These are phyloP conservation scores for Ramaria rubella DNA, from an alignment of 768 basidiomycete genomes.

Conservation along the genomic window DNA sequence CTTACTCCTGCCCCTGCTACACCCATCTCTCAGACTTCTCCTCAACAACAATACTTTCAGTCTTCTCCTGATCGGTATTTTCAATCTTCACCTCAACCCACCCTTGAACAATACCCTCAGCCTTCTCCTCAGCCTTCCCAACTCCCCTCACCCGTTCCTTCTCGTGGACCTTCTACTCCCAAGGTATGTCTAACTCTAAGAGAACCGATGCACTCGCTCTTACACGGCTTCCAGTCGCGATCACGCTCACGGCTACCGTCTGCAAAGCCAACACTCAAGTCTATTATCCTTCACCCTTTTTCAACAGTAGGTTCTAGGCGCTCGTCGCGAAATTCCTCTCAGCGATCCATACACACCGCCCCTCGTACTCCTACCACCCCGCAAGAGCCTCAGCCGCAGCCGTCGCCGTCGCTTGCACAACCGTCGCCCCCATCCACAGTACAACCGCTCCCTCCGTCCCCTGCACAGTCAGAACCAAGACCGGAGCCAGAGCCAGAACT, in stretches of 20 bases:
- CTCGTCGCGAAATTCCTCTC: not conserved
- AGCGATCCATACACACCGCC: not conserved
- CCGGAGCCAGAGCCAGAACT: too few species aligned
- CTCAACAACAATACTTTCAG: not conserved
- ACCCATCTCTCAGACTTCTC: not conserved
- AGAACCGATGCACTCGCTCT: not conserved
- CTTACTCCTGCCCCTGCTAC: not conserved
- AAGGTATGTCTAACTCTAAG: slow-evolving; percentile 3
- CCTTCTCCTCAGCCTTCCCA: slow-evolving; percentile 1
- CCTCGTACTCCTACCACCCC: not conserved
- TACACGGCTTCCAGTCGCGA: not conserved
- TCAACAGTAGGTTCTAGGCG: not conserved
- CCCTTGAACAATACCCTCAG: not conserved
- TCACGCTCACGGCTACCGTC: slow-evolving; percentile 5
- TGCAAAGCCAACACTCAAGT: not conserved
- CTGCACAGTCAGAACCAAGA: not conserved
- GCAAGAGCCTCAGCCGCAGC: not conserved
- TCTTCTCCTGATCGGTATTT: not conserved
- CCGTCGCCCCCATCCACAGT: not conserved
- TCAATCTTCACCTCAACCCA: not conserved
- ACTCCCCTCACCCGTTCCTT: not conserved
- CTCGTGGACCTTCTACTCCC: slow-evolving; percentile 3
- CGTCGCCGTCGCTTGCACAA: not conserved
- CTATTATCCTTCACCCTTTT: not conserved
- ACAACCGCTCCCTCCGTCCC: not conserved